A percentile compares a stretch with the other conserved stretches of the same genome.
These are phyloP conservation scores for Solanum sejunctum DNA, from an alignment of 257 asterid genomes.

Conservation along the genomic window DNA sequence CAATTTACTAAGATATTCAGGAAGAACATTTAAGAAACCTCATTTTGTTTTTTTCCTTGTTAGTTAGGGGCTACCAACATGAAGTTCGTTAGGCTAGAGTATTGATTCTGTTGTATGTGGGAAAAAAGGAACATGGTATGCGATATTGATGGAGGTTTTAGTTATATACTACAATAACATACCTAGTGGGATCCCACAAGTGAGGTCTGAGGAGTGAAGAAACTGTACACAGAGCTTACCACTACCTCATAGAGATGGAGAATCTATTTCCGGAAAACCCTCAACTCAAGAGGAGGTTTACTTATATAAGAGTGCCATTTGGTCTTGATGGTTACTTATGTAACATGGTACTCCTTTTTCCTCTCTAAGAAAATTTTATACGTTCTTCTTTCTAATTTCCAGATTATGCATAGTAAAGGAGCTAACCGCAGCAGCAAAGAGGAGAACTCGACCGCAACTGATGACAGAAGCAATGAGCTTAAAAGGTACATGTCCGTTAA, in stretches of 20 bases:
- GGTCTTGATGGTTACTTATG: too few species aligned
- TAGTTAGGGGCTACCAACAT: background rate
- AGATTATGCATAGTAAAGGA: constrained; percentile 40
- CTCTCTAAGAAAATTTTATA: background rate
- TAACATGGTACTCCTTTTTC: background rate
- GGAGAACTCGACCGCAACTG: constrained; percentile 9
- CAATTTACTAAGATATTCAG: background rate
- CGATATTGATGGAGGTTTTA: too few species aligned
- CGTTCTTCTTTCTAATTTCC: background rate
- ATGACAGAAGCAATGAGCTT: constrained; percentile 10
- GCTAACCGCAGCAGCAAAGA: background rate
- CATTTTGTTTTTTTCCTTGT: background rate
- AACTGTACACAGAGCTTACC: too few species aligned
- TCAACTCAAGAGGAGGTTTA: too few species aligned
- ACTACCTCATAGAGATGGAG: too few species aligned
- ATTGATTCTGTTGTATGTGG: background rate
- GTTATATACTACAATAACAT: too few species aligned
- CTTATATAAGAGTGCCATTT: too few species aligned
- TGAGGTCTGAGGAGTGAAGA: too few species aligned
- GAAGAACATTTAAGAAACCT: background rate
- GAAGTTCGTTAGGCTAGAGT: background rate
- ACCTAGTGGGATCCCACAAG: too few species aligned
- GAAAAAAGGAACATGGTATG: background rate
- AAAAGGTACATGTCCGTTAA: constrained; percentile 4
- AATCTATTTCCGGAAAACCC: too few species aligned